Conservation (phyloP, 1,139 yeast genomes). For the Sugiyamaella pinicola region DNA sequence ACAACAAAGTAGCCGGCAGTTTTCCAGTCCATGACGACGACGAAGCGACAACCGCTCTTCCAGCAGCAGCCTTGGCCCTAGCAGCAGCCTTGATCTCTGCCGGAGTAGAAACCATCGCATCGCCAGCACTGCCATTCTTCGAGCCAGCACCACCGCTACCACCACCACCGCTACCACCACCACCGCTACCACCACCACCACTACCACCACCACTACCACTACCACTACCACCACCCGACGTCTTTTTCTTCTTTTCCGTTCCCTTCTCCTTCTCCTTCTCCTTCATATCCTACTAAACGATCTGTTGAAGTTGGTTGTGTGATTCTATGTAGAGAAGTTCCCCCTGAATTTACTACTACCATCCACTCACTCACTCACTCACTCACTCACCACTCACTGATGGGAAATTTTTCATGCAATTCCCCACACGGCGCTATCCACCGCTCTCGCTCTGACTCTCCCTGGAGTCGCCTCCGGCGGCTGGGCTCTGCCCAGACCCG, state of each 20-base stretch:
- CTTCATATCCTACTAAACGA: no score
- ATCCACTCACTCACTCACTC: no score
- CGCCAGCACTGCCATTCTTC: constrained; percentile 3
- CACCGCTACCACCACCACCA: no score
- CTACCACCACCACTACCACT: no score
- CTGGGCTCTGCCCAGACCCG: neutral
- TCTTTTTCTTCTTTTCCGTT: constrained; percentile 17
- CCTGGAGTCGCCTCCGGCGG: neutral
- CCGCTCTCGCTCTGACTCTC: no score
- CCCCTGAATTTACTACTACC: constrained; percentile 1
- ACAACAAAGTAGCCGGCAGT: constrained; percentile 79
- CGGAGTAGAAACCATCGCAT: constrained; percentile 4
- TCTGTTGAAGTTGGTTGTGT: no score
- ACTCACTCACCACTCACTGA: neutral
- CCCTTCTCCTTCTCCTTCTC: no score
- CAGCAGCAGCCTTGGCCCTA: constrained; percentile 26
- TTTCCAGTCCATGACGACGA: constrained; percentile 90
- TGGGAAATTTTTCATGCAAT: neutral
- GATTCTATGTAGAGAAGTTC: no score
- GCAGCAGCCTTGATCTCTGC: constrained; percentile 19
- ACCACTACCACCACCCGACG: neutral
- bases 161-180: no score
- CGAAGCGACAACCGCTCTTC: constrained; percentile 51
- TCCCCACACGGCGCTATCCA: constrained; percentile 1
- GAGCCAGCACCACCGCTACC: neutral